Evolutionary conservation across 2,329 filamentous ascomycete genomes (phyloP), one percentile per base, ranked within the genome.

Genomic region (Colletotrichum musicola): DNA sequence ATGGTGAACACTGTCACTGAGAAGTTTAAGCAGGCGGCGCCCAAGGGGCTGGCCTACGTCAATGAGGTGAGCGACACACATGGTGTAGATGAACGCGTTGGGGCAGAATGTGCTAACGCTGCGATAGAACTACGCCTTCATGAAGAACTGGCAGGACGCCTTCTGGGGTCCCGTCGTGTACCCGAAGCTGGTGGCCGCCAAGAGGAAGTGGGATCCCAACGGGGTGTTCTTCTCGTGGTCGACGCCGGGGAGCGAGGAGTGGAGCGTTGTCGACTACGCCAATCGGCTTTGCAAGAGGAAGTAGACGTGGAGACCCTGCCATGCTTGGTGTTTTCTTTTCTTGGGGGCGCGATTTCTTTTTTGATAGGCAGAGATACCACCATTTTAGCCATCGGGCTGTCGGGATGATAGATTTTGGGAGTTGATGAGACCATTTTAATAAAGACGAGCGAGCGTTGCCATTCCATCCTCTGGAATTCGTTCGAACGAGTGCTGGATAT

Each of bases 171-270:
- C 60, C 1, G 10, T 69, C 1, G 10, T 69, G 14, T 72, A 70
- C 38, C 62, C 68, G 1, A 72, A 68, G 12, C 73, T 88, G 12
- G 65, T 79, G n/a, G 44, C 46, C 0, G 77, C 88, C 22, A 89
- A 89, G 81, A 73, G 77, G 42, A 83, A 80, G 72, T 88, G 83
- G 71, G 87, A 88, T 71, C 78, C 82, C 0, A 63, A 76, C 1
- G 73, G 75, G 2, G 66, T 89, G 4, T 86, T 86, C 38, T 85
- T 85, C 58, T 62, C 68, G 3, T 63, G 59, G 58, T 71, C 68
- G 22, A 71, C 70, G 12, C 70, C 70, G 4, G 70, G 70, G 2
- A 68, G 68, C 3, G 70, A 71, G 38, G 64, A 64, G 3, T 71
- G 70, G 70, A 61, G 22, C 18, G 49, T 68, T 14, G 53, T 71